Conservation (phyloP, 306 rosid species). For the apple (Malus domestica) region DNA sequence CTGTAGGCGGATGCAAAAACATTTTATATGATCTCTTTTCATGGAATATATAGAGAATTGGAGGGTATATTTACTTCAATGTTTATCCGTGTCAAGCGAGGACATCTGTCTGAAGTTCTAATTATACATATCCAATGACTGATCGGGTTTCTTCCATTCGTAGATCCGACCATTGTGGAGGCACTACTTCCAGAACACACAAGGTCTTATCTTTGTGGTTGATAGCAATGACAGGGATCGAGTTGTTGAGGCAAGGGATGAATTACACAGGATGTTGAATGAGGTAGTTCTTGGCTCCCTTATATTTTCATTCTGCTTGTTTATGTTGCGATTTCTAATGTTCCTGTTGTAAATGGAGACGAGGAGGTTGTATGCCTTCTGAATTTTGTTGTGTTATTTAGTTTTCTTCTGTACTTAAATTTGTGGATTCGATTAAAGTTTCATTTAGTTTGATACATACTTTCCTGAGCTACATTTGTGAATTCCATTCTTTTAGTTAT, state of each 20-base stretch:
- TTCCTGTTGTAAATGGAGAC: background rate
- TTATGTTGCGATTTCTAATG: background rate
- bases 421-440: background rate
- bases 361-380: background rate
- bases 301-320: background rate
- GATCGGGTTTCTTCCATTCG: conserved; percentile 8
- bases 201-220: conserved; percentile 95
- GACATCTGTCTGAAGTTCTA: background rate
- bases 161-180: conserved; percentile 99
- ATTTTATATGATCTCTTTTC: background rate
- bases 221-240: conserved; percentile 98
- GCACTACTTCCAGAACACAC: conserved; percentile 99
- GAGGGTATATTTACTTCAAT: background rate
- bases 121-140: conserved; percentile 2
- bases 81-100: background rate
- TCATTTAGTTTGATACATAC: background rate
- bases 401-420: background rate
- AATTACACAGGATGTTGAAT: conserved; percentile 95
- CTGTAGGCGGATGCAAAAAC: background rate
- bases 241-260: conserved; percentile 95
- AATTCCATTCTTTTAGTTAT: background rate
- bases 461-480: background rate
- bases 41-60: background rate
- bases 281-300: conserved; percentile 44
- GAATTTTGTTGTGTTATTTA: background rate